Conservation (phyloP, 2,329 filamentous ascomycete species). For the Beauveria caledonica region DNA sequence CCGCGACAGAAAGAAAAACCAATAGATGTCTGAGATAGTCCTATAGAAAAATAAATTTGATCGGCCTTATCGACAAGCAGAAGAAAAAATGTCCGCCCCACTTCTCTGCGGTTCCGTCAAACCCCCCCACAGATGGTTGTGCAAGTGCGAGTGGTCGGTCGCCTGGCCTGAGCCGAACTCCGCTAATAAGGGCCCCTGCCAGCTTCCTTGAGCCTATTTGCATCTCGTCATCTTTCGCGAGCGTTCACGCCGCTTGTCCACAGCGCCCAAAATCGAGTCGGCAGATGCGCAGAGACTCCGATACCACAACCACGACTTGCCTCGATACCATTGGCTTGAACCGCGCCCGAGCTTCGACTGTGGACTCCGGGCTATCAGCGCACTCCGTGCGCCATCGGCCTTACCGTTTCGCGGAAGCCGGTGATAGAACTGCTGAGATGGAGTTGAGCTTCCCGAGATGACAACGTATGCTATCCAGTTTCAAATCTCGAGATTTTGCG, state of each 20-base stretch:
- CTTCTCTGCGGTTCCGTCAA: not conserved
- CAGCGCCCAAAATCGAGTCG: not conserved
- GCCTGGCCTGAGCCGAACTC: not conserved
- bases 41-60: slow-evolving; percentile 15
- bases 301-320: not conserved
- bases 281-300: not conserved
- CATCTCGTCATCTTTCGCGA: not conserved
- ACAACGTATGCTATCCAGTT: not conserved
- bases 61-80: slow-evolving; percentile 12
- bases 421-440: slow-evolving; percentile 1
- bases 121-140: slow-evolving; percentile 3
- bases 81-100: slow-evolving; percentile 11
- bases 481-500: not conserved
- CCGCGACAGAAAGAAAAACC: not conserved
- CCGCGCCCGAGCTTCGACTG: not conserved
- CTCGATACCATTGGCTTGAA: not conserved
- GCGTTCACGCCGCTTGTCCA: not conserved
- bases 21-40: not conserved
- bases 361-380: not conserved
- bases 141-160: not conserved
- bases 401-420: not conserved
- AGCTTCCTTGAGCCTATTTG: not conserved
- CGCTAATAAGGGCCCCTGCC: slow-evolving; percentile 6
- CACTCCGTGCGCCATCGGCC: not conserved
- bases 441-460: not conserved